phyloP scores from a whole-genome alignment of 1,284 basidiomycete genomes.

The Agroathelia rolfsii region DNA sequence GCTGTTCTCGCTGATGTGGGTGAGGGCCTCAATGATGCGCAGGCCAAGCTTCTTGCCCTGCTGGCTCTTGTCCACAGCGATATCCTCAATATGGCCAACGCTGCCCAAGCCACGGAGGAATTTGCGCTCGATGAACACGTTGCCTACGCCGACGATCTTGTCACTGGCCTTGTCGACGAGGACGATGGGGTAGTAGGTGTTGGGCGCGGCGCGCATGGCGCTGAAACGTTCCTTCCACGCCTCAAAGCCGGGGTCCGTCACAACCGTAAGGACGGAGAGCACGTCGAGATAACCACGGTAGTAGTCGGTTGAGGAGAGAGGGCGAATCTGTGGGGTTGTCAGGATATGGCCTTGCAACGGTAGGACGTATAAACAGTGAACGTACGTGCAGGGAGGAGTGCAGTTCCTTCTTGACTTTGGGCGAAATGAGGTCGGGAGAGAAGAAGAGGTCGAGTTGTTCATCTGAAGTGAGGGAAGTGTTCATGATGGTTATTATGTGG shows the following conservation, averaged over 20 bases:
- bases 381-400: slow-evolving; percentile 47
- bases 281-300: slow-evolving; percentile 75
- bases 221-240: slow-evolving; percentile 67
- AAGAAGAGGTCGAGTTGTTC: slow-evolving; percentile 69
- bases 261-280: slow-evolving; percentile 70
- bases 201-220: slow-evolving; percentile 38
- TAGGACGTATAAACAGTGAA: slow-evolving; percentile 11
- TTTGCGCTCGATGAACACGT: slow-evolving; percentile 86
- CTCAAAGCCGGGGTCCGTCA: slow-evolving; percentile 66
- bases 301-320: slow-evolving; percentile 82
- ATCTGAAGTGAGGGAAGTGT: slow-evolving; percentile 49
- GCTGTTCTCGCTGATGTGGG: slow-evolving; percentile 62
- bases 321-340: slow-evolving; percentile 79
- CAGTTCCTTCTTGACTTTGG: slow-evolving; percentile 45
- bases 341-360: no score
- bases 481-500: no score
- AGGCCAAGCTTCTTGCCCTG: slow-evolving; percentile 90
- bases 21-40: slow-evolving; percentile 79
- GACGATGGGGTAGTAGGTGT: slow-evolving; percentile 80
- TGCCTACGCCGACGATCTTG: slow-evolving; percentile 77
- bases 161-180: slow-evolving; percentile 71
- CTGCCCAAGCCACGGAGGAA: slow-evolving; percentile 75
- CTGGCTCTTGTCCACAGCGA: slow-evolving; percentile 79
- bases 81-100: slow-evolving; percentile 96
- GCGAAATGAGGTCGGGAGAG: slow-evolving; percentile 54